Evolutionary conservation across 305 asterid genomes (phyloP).

Genomic region (Fraxinus angustifolia): DNA sequence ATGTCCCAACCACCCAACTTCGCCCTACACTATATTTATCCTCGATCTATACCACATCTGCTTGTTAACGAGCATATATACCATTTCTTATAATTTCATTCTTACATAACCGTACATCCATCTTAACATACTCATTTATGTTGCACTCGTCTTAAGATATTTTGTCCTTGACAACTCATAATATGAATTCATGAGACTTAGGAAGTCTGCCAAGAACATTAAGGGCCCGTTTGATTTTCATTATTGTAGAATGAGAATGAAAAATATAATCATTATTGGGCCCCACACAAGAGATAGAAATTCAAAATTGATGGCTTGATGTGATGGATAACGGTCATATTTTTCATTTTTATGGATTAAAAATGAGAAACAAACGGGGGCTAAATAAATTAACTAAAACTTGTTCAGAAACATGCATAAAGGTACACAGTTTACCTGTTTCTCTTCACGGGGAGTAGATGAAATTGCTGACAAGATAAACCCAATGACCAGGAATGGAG

Average conservation of each 20-base stretch:
- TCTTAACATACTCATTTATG: not conserved
- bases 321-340: no score
- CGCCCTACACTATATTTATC: not conserved
- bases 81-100: not conserved
- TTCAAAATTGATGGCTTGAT: no score
- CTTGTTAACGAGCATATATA: not conserved
- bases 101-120: not conserved
- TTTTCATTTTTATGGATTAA: no score
- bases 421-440: slow-evolving; percentile 45
- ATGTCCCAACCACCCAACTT: not conserved
- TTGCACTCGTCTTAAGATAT: not conserved
- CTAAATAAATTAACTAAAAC: slow-evolving; percentile 4
- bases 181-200: not conserved
- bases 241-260: no score
- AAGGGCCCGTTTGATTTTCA: no score
- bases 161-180: not conserved
- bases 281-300: no score
- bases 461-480: slow-evolving; percentile 37
- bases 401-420: not conserved
- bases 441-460: slow-evolving; percentile 45
- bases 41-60: not conserved
- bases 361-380: no score
- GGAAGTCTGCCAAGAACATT: not conserved
- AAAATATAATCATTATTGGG: no score
- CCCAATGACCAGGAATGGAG: slow-evolving; percentile 46